These are phyloP conservation scores for Aspergillus transmontanensis DNA, from an alignment of 2,329 filamentous ascomycete genomes.

Conservation along the genomic window DNA sequence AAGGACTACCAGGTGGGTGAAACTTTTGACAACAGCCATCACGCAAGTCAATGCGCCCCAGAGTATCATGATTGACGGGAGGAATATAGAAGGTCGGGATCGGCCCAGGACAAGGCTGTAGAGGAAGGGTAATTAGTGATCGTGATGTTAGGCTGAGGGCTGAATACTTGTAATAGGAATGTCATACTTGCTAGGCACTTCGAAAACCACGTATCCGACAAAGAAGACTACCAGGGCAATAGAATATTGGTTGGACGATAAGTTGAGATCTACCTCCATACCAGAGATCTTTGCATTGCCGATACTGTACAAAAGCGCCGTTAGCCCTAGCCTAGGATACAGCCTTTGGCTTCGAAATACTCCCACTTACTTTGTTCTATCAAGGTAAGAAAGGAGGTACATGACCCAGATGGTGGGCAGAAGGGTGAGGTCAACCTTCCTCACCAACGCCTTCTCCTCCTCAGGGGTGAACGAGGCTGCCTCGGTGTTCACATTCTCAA, in stretches of 20 bases:
- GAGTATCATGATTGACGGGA: slow-evolving; percentile 55
- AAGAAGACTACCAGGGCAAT: slow-evolving; percentile 59
- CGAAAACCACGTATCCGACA: slow-evolving; percentile 55
- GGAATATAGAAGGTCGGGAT: slow-evolving; percentile 53
- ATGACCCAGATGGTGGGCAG: slow-evolving; percentile 54
- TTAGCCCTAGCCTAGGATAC: neutral
- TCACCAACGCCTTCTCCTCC: slow-evolving; percentile 49
- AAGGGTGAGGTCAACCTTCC: slow-evolving; percentile 48
- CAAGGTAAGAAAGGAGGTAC: slow-evolving; percentile 53
- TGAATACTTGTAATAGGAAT: neutral
- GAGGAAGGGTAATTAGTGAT: neutral
- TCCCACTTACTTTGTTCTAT: slow-evolving; percentile 23
- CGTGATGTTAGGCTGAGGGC: neutral
- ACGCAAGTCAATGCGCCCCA: slow-evolving; percentile 56
- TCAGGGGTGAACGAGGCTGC: slow-evolving; percentile 18
- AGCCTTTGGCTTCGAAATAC: too few relatives aligned
- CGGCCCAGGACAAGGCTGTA: slow-evolving; percentile 48
- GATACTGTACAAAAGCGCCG: slow-evolving; percentile 15
- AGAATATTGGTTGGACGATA: slow-evolving; percentile 50
- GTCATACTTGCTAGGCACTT: slow-evolving; percentile 54
- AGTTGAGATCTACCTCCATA: slow-evolving; percentile 22
- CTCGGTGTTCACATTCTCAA: slow-evolving; percentile 18
- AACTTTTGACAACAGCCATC: slow-evolving; percentile 54
- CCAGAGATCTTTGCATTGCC: slow-evolving; percentile 30
- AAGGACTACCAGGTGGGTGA: slow-evolving; percentile 53